phyloP scores from a whole-genome alignment of 129 eudicot species.

The Daucus carota region DNA sequence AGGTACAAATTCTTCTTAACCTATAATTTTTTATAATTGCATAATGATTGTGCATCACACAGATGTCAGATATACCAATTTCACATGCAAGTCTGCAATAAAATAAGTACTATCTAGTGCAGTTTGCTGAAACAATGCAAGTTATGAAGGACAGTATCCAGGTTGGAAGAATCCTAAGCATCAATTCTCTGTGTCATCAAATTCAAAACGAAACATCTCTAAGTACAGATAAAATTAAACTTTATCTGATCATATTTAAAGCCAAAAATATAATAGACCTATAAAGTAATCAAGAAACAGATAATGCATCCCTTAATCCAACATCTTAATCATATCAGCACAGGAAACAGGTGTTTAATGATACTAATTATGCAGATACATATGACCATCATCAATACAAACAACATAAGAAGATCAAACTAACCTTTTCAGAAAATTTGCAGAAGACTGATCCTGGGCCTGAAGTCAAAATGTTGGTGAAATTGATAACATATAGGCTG shows the following conservation, averaged over 20 bases:
- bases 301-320: background rate
- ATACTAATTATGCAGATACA: background rate
- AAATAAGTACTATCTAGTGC: background rate
- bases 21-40: background rate
- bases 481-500: background rate
- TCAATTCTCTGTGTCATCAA: background rate
- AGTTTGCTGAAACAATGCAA: background rate
- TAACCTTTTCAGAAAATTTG: background rate
- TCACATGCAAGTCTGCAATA: background rate
- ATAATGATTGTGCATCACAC: background rate
- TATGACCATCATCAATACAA: background rate
- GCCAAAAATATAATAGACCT: no score
- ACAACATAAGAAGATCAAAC: background rate
- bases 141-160: background rate
- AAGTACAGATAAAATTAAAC: background rate
- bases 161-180: conserved; percentile 8
- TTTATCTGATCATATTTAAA: background rate
- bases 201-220: background rate
- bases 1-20: background rate
- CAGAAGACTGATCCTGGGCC: background rate
- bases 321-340: background rate
- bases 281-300: background rate
- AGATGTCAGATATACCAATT: background rate
- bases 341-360: background rate
- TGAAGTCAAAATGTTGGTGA: background rate